Base-by-base conservation (phyloP, 768 basidiomycete species). In the Pleurotus pulmonarius region DNA sequence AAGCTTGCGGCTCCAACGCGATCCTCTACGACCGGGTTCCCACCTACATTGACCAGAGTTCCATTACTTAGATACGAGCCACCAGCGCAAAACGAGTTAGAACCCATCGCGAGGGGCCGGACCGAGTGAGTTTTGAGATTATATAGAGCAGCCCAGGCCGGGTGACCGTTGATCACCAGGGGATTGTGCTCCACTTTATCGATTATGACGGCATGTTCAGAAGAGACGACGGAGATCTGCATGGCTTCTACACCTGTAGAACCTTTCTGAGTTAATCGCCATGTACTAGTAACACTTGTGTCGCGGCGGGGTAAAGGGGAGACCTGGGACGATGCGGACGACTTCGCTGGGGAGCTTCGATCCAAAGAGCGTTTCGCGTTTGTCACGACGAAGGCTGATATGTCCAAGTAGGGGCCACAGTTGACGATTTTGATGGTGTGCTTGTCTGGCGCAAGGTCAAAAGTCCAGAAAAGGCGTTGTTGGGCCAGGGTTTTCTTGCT, bases 161-260 rank as follows among this genome's bases (percentile, higher is more conserved):
- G 90, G 64, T 90, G 90, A 0, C 86, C 86, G 59, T 80, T 69
- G 65, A 91, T 74, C 1, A 82, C 80, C 49, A 91, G 71, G 29
- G 90, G 90, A 64, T 93, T 92, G 68, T 92, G 89, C 66, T 91
- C 90, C 22, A 91, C 90, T 69, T 92, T 92, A 78, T 93, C 90
- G 39, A 93, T 66, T 48, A 93, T 77, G 59, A 92, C 69, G 13
- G 83, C 89, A 61, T 89, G 88, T 7, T 80, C 82, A 13, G 80
- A 64, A 3, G 90, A 92, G 59, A 92, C 75, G 57, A 92, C 70
- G 5, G 75, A 74, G 56, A 92, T 66, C 66, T 92, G 89, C 89
- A 91, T 91, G 2, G 90, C 90, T 56, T 83, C 74, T 11, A 92
- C 86, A 13, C 90, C 90, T 12, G 88, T 90, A 15, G 81, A 76